Conservation (phyloP, 169 alveolate species). For the Pseudocohnilembus persalinus region DNA sequence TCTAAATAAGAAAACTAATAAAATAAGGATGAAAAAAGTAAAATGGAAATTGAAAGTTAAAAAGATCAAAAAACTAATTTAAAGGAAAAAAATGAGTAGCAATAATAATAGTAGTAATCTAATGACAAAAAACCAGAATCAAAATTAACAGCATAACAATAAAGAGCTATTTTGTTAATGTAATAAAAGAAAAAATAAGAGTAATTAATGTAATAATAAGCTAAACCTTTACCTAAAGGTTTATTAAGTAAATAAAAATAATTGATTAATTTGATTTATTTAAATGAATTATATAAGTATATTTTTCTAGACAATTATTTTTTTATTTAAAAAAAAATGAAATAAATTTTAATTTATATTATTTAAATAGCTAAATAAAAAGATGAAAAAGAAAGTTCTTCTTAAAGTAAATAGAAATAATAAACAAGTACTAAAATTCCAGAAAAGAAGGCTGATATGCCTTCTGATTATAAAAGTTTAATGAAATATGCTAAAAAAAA, state of each 20-base stretch:
- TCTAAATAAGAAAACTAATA: no score
- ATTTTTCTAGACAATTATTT: no score
- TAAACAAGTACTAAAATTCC: background rate
- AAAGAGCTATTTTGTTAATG: background rate
- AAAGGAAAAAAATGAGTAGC: background rate
- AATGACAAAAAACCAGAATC: background rate
- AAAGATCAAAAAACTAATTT: background rate
- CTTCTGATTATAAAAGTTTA: background rate
- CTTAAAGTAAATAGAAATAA: background rate
- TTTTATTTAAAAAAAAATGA: no score
- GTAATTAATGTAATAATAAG: no score
- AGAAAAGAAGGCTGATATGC: background rate
- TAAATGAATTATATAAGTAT: background rate
- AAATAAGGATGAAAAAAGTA: no score
- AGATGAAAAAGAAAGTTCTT: background rate
- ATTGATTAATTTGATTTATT: background rate
- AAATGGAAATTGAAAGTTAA: background rate
- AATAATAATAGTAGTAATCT: background rate
- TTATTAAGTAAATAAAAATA: background rate
- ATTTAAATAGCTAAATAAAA: no score
- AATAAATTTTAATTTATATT: no score
- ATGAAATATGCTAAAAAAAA: background rate
- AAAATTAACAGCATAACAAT: background rate
- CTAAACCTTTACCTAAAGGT: no score
- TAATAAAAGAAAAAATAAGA: background rate